Percentiles rank a stretch among this genome's conserved stretches.
Evolutionary conservation across 352 stramenopile species (phyloP).

Genomic region (Plasmopara viticola): DNA sequence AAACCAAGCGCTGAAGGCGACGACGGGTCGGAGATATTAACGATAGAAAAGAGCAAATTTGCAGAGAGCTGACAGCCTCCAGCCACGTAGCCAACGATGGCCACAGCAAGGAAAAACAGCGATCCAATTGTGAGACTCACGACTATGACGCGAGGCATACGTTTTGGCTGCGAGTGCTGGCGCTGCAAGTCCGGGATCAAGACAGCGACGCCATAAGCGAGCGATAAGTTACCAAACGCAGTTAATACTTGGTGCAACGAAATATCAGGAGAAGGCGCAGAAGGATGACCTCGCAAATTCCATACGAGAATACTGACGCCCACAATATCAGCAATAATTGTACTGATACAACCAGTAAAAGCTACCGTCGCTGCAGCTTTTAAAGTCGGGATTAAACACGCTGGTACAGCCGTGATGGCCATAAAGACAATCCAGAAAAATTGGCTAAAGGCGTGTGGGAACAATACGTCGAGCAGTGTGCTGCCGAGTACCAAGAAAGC

Average conservation of each 20-base stretch:
- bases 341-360: conserved; percentile 26
- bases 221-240: conserved; percentile 31
- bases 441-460: conserved; percentile 43
- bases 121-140: conserved; percentile 37
- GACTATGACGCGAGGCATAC: conserved; percentile 41
- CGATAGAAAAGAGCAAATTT: conserved; percentile 30
- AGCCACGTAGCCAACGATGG: conserved; percentile 31
- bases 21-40: conserved; percentile 23
- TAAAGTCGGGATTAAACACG: conserved; percentile 27
- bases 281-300: conserved; percentile 28
- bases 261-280: conserved; percentile 18
- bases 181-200: conserved; percentile 29
- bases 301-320: conserved; percentile 24
- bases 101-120: conserved; percentile 34
- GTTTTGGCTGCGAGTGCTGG: conserved; percentile 38
- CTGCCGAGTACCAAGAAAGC: conserved; percentile 50
- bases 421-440: conserved; percentile 37
- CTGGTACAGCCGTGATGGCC: conserved; percentile 26
- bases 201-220: conserved; percentile 30
- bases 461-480: conserved; percentile 39
- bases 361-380: conserved; percentile 22
- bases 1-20: conserved; percentile 21
- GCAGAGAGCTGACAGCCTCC: conserved; percentile 37
- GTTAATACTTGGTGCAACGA: conserved; percentile 29
- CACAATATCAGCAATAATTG: conserved; percentile 28